Evolutionary conservation across 306 rosid species (phyloP), one percentile per base, ranked within the genome.

Genomic region (Castanea crenata): DNA sequence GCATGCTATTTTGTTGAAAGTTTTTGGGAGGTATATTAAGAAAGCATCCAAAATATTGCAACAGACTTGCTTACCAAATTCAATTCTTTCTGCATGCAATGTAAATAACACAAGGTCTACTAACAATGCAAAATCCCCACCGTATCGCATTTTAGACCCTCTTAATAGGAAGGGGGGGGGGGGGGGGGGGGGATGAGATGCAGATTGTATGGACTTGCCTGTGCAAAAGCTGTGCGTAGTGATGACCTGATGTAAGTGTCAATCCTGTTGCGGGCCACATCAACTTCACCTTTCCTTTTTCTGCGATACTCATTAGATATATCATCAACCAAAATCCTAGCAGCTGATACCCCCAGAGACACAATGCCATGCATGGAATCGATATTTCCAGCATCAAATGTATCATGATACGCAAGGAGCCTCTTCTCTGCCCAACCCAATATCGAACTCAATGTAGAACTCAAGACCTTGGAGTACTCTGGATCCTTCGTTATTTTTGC

Each of bases 371-470:
- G 88, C 98, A 93, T 91, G 81, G 90, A 84, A 78, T 93, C 96
- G 57, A 91, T 86, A 69, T 91, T 95, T 75, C 86, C 89, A 55
- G 82, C 77, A 79, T 91, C 99, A 82, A 95, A 95, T 56, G 99
- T 95, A 85, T 95, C 99, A 71, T 95, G 99, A 85, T 95, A 95
- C 4, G 99, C 99, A 84, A 95, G 98, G 49, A 93, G 99, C 88
- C 99, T 87, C 85, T 93, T 93, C 88, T 95, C 99, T 16, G 97
- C 96, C 99, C 98, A 95, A 27, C 99, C 99, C 89, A 95, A 52
- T 70, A 95, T 88, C 1, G 97, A 81, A 86, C 94, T 91, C 94
- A 95, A 84, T 18, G 97, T 90, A 52, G 96, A 92, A 85, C 98
- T 95, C 91, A 95, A 86, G 62, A 89, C 83, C 83, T 91, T 91